A percentile compares a stretch with the other conserved stretches of the same genome.
Conservation (phyloP, 352 stramenopile genomes). For the Nothophytophthora sp. region DNA sequence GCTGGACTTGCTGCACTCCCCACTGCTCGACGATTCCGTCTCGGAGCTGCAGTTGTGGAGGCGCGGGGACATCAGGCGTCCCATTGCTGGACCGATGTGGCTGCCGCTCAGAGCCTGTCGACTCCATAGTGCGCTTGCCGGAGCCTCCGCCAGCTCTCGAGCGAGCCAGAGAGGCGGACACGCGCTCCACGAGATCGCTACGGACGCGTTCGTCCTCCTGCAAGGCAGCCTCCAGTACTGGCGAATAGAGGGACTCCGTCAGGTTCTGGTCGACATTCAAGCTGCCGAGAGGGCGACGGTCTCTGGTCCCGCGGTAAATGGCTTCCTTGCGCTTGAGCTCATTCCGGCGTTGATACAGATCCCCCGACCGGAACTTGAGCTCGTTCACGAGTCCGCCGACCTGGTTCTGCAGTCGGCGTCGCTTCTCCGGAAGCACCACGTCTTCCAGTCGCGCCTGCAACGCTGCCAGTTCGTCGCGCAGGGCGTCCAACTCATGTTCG, state of each 20-base stretch:
- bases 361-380: constrained; percentile 63
- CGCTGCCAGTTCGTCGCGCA: constrained; percentile 55
- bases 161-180: constrained; percentile 19
- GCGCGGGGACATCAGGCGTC: neutral
- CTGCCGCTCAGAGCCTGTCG: constrained; percentile 1
- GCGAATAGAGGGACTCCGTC: constrained; percentile 8
- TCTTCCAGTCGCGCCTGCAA: constrained; percentile 47
- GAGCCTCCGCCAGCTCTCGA: constrained; percentile 3
- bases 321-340: constrained; percentile 66
- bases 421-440: constrained; percentile 33
- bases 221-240: constrained; percentile 32
- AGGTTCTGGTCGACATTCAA: constrained; percentile 12
- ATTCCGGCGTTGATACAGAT: constrained; percentile 77
- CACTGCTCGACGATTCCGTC: constrained; percentile 24
- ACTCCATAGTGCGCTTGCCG: constrained; percentile 1
- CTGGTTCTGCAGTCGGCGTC: constrained; percentile 50
- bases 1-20: constrained; percentile 44
- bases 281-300: constrained; percentile 2
- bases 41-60: constrained; percentile 5
- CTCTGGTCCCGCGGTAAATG: constrained; percentile 27
- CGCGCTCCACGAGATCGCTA: constrained; percentile 53
- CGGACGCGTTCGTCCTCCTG: constrained; percentile 59
- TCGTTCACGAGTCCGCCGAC: constrained; percentile 54
- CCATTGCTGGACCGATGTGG: neutral
- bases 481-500: constrained; percentile 58